These are phyloP conservation scores for Plectosphaerella cucumerina DNA, from an alignment of 2,329 filamentous ascomycete genomes.

Conservation along the genomic window DNA sequence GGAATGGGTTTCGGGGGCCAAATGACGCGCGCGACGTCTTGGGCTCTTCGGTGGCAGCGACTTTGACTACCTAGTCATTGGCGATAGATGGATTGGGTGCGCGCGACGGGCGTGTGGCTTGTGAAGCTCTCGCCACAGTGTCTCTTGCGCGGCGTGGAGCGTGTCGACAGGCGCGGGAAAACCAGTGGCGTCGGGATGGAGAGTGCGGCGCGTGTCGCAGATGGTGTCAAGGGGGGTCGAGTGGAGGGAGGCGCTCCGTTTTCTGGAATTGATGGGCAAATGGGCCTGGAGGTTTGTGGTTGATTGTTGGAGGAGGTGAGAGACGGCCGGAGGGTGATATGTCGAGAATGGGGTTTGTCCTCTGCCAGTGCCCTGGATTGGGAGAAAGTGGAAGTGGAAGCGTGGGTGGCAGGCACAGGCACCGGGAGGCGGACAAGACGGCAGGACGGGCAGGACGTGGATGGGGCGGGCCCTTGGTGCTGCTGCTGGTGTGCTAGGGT, in stretches of 20 bases:
- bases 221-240: neutral
- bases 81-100: neutral
- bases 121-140: constrained; percentile 6
- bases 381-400: neutral
- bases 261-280: neutral
- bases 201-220: neutral
- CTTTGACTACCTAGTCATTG: neutral
- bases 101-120: constrained; percentile 4
- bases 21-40: neutral
- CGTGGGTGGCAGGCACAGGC: no score
- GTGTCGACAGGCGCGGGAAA: neutral
- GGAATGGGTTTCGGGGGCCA: neutral
- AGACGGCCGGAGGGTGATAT: no score
- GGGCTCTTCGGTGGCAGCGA: no score
- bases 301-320: no score
- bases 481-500: no score
- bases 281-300: no score
- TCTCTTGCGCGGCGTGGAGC: neutral
- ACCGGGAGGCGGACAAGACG: no score
- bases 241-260: neutral
- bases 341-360: no score
- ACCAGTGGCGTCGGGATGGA: neutral
- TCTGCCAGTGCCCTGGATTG: neutral
- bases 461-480: no score
- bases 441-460: no score